These are phyloP conservation scores for Ramaria rubella DNA, from an alignment of 768 basidiomycete genomes.

Conservation along the genomic window DNA sequence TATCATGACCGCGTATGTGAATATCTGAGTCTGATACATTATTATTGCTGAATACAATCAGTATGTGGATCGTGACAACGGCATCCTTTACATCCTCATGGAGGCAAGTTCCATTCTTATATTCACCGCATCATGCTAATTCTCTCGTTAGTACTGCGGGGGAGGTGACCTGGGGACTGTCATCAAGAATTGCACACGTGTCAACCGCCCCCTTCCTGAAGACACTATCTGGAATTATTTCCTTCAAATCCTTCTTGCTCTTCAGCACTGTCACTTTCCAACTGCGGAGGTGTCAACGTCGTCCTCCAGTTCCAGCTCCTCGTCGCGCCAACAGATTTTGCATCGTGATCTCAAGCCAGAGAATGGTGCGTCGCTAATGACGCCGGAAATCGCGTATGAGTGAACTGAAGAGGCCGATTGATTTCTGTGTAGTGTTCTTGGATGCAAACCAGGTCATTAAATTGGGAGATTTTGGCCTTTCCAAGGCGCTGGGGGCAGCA, in stretches of 20 bases:
- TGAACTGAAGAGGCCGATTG: too few species aligned
- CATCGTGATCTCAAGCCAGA: constrained; percentile 97
- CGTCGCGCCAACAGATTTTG: constrained; percentile 66
- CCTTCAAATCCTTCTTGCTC: constrained; percentile 82
- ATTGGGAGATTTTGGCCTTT: constrained; percentile 94
- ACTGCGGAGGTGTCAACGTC: constrained; percentile 33
- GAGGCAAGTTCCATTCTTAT: constrained; percentile 38
- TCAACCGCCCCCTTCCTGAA: constrained; percentile 73
- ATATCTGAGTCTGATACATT: constrained; percentile 5
- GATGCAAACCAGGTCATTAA: constrained; percentile 82
- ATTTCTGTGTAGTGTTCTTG: constrained; percentile 86
- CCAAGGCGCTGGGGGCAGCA: constrained; percentile 82
- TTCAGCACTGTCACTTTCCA: constrained; percentile 92
- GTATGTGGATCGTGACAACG: constrained; percentile 82
- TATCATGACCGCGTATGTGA: constrained; percentile 77
- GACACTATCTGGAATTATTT: constrained; percentile 96
- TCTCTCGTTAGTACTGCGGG: constrained; percentile 61
- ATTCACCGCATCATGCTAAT: not conserved
- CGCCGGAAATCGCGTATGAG: too few species aligned
- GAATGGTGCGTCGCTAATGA: constrained; percentile 68
- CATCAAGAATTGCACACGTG: constrained; percentile 71
- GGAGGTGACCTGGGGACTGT: constrained; percentile 88
- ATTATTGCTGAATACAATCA: constrained; percentile 22
- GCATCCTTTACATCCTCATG: constrained; percentile 96
- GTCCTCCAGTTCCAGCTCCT: constrained; percentile 22